Evolutionary conservation across 2,329 filamentous ascomycete genomes (phyloP), one percentile per base, ranked within the genome.

Genomic region (Juglanconis sp.): DNA sequence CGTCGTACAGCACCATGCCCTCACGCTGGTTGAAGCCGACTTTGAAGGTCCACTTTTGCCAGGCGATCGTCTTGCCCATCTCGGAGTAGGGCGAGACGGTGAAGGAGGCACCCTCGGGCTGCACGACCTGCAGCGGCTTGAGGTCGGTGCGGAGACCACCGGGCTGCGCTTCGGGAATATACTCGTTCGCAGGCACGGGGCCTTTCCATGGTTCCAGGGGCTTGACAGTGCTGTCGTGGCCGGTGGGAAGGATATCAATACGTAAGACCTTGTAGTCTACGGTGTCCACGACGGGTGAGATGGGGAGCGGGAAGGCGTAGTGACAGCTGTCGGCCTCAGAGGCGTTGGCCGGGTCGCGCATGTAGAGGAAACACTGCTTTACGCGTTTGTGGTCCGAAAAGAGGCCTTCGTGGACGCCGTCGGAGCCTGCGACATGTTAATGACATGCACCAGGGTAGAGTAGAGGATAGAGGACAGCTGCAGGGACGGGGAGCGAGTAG

Each of bases 181-280:
- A 89, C 68, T 91, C 88, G 67, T 88, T 80, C 0, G 80, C 73
- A 36, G 77, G 76, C 10, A 78, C 77, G 1, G 85, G 76, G 7
- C 58, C 61, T 69, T 83, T 81, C 74, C 84, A 87, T 4, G 85
- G 81, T 53, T 78, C 74, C 0, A 83, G 76, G 3, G 81, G 78
- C 62, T 81, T 82, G 62, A 81, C 76, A 5, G 79, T 83, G 58
- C 83, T 79, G 69, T 89, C 87, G 5, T 77, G 79, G 2, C 89
- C 88, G 3, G 86, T 90, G 1, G 89, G 88, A 4, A 91, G 72
- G 59, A 84, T 78, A 68, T 92, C 88, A 64, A 92, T 88, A 10
- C 88, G 83, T 50, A 89, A 80, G 42, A 92, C 80, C 67, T 87
- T 84, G 74, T 84, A 82, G 1, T 79, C 85, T 46, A 80, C 79